Evolutionary conservation across 2,329 filamentous ascomycete genomes (phyloP).

Genomic region (Beauveria rudraprayagi): DNA sequence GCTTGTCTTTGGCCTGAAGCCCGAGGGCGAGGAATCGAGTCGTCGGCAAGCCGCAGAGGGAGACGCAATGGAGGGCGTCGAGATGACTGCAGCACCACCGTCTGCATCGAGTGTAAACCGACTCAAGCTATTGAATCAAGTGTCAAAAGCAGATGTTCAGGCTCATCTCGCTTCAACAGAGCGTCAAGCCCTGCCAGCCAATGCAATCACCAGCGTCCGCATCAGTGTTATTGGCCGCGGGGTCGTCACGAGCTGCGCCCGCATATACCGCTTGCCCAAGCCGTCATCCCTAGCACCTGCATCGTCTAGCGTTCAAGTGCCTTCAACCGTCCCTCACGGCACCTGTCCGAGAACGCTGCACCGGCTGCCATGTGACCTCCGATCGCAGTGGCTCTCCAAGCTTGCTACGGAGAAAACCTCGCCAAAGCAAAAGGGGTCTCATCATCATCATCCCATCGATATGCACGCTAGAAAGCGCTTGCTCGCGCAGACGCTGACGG

Average conservation of each 20-base stretch:
- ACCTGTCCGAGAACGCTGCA: conserved; percentile 13
- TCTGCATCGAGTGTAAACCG: not conserved
- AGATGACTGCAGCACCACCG: conserved; percentile 11
- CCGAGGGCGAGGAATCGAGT: not conserved
- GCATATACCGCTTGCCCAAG: conserved; percentile 74
- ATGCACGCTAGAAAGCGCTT: conserved; percentile 34
- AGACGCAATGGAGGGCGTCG: conserved; percentile 4
- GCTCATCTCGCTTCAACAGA: conserved; percentile 14
- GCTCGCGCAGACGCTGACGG: conserved; percentile 40
- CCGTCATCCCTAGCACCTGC: conserved; percentile 15
- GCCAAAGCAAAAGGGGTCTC: conserved; percentile 9
- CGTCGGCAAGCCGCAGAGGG: not conserved
- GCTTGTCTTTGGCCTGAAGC: conserved; percentile 41
- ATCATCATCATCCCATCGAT: conserved; percentile 15
- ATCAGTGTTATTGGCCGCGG: conserved; percentile 64
- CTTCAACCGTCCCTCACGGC: conserved; percentile 32
- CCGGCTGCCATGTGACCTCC: conserved; percentile 41
- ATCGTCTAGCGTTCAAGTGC: conserved; percentile 35
- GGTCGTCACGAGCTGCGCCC: conserved; percentile 60
- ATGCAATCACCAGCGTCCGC: conserved; percentile 50
- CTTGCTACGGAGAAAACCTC: conserved; percentile 22
- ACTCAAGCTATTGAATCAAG: conserved; percentile 15
- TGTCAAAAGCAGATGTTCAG: conserved; percentile 20
- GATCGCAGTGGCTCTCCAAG: conserved; percentile 63
- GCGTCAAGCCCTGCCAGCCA: conserved; percentile 21